A percentile compares a stretch with the other conserved stretches of the same genome.
Evolutionary conservation across 2,329 filamentous ascomycete genomes (phyloP).

Genomic region (Diaporthe aspalathi): DNA sequence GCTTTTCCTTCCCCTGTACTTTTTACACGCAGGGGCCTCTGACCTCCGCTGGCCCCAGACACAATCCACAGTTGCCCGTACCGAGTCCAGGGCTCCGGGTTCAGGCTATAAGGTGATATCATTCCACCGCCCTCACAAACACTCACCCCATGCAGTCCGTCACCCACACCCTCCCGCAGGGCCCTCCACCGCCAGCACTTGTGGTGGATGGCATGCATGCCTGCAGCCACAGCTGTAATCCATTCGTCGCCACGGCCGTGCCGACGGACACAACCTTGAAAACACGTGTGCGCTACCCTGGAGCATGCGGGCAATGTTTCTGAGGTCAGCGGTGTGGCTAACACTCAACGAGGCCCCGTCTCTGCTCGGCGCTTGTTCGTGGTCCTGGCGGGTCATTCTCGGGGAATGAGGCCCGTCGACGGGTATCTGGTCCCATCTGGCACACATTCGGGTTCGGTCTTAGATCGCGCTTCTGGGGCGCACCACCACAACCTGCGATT

Average conservation of each 20-base stretch:
- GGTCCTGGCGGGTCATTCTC: neutral
- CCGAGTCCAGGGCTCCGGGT: constrained; percentile 26
- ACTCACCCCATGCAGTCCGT: neutral
- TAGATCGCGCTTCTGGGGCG: neutral
- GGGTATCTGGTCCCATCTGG: neutral
- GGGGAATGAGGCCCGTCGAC: neutral
- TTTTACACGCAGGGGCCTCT: neutral
- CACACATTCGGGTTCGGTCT: constrained; percentile 3
- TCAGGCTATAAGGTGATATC: neutral
- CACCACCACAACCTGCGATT: neutral
- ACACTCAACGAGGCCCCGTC: constrained; percentile 11
- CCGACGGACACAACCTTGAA: constrained; percentile 27
- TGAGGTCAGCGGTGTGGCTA: constrained; percentile 38
- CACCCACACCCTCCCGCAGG: constrained; percentile 14
- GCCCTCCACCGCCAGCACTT: constrained; percentile 25
- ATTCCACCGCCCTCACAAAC: constrained; percentile 9
- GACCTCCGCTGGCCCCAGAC: neutral
- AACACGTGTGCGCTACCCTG: constrained; percentile 33
- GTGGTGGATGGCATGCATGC: constrained; percentile 1
- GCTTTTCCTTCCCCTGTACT: too few species aligned
- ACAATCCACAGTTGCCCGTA: neutral
- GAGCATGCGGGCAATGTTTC: constrained; percentile 22
- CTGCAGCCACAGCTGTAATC: constrained; percentile 8
- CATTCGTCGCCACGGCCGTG: constrained; percentile 24
- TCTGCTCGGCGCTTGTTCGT: neutral